A percentile compares a stretch with the other conserved stretches of the same genome.
Conservation (phyloP, 1,284 basidiomycete species). For the Trametes polyzona region DNA sequence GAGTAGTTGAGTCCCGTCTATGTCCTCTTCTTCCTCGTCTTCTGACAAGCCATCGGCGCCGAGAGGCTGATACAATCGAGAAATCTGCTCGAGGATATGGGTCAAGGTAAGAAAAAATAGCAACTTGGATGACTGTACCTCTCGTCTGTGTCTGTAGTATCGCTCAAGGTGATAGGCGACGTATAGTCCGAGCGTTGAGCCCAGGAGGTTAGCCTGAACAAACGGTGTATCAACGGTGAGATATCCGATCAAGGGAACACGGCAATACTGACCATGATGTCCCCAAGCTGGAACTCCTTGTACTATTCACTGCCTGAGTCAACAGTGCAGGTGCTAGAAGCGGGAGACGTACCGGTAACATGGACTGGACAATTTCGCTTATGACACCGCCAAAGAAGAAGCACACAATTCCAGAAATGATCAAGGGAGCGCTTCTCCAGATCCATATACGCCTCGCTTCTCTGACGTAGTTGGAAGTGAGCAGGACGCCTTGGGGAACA, state of each 20-base stretch:
- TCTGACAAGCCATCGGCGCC: slow-evolving; percentile 53
- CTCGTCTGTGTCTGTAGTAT: slow-evolving; percentile 75
- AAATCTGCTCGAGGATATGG: slow-evolving; percentile 52
- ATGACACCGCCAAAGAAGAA: slow-evolving; percentile 81
- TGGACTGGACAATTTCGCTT: slow-evolving; percentile 85
- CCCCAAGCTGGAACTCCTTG: slow-evolving; percentile 80
- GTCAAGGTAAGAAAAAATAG: neutral
- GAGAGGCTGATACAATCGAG: slow-evolving; percentile 73
- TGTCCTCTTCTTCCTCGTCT: slow-evolving; percentile 52
- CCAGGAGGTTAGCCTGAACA: slow-evolving; percentile 79
- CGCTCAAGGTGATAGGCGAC: slow-evolving; percentile 68
- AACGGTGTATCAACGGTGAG: slow-evolving; percentile 40
- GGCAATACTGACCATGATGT: slow-evolving; percentile 63
- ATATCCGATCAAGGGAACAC: slow-evolving; percentile 56
- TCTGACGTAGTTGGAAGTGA: slow-evolving; percentile 39
- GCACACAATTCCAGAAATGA: slow-evolving; percentile 71
- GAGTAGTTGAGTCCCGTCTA: slow-evolving; percentile 57
- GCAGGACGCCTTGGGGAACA: neutral
- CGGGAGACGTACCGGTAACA: slow-evolving; percentile 65
- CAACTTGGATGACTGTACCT: slow-evolving; percentile 46
- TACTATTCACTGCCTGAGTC: slow-evolving; percentile 46
- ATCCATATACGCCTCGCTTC: slow-evolving; percentile 79
- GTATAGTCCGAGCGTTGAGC: slow-evolving; percentile 74
- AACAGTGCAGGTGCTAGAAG: neutral
- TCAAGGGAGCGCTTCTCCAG: slow-evolving; percentile 79